A percentile compares a stretch with the other conserved stretches of the same genome.
phyloP scores from a whole-genome alignment of 139 green algal species.

The Edaphochlamys debaryana region DNA sequence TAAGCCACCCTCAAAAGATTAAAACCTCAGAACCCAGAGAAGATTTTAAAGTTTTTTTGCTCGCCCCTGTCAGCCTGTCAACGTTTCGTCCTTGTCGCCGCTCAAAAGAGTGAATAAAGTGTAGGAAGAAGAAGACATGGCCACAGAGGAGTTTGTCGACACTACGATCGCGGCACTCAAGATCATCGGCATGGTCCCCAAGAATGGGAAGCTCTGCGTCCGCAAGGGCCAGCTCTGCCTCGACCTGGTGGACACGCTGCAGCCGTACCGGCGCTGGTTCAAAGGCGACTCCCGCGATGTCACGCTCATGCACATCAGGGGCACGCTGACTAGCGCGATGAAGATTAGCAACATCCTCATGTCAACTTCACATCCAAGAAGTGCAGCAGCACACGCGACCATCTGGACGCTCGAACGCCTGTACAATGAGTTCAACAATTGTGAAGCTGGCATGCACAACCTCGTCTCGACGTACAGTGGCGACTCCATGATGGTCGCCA shows the following conservation, averaged over 20 bases:
- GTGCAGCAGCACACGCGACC: background rate
- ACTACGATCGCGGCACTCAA: slow-evolving; percentile 9
- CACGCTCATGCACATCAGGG: slow-evolving; percentile 24
- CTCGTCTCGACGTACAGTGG: background rate
- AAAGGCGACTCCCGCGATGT: slow-evolving; percentile 27
- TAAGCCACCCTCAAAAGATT: too few species aligned
- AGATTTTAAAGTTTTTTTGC: too few species aligned
- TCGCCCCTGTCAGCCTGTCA: too few species aligned
- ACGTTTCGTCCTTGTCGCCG: too few species aligned
- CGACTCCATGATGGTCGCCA: slow-evolving; percentile 29
- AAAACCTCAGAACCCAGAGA: too few species aligned
- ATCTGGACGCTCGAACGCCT: slow-evolving; percentile 7
- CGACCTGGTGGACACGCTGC: background rate
- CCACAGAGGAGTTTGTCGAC: slow-evolving; percentile 27
- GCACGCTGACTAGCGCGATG: slow-evolving; percentile 1
- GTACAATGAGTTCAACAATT: background rate
- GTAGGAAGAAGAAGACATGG: background rate
- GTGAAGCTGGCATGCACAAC: slow-evolving; percentile 4
- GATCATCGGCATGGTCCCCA: slow-evolving; percentile 31
- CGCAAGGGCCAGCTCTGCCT: slow-evolving; percentile 27
- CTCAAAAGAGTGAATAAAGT: too few species aligned
- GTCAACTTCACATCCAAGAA: background rate
- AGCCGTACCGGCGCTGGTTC: slow-evolving; percentile 2
- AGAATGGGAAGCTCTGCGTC: slow-evolving; percentile 31
- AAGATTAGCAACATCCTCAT: background rate